A percentile compares a stretch with the other conserved stretches of the same genome.
Conservation (phyloP, 164 flowering plant species). For the Vitis riparia region DNA sequence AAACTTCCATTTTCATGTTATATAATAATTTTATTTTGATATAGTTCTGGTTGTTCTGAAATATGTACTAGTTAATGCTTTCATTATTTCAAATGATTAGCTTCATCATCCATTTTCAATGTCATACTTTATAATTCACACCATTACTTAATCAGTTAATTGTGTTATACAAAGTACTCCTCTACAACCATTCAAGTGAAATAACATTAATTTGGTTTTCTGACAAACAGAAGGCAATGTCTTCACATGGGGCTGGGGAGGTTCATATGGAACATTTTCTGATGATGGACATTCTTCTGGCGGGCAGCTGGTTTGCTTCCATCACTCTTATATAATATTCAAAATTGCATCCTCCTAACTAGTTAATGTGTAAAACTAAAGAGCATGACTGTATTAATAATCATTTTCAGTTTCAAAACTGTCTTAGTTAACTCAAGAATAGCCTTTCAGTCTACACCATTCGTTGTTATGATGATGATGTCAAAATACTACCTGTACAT, state of each 20-base stretch:
- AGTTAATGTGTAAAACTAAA: background rate
- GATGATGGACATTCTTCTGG: constrained; percentile 89
- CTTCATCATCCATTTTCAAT: too few relatives aligned
- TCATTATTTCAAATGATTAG: too few relatives aligned
- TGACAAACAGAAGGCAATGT: constrained; percentile 57
- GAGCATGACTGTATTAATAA: background rate
- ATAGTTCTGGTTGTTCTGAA: too few relatives aligned
- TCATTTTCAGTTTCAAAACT: background rate
- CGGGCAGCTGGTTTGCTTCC: constrained; percentile 90
- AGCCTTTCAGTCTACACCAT: too few relatives aligned
- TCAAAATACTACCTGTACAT: too few relatives aligned
- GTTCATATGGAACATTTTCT: constrained; percentile 92
- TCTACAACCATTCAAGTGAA: background rate
- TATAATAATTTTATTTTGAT: too few relatives aligned
- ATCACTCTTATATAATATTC: constrained; percentile 3
- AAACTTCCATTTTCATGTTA: too few relatives aligned
- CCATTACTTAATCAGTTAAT: background rate
- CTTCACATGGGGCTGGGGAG: constrained; percentile 99
- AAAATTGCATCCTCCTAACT: background rate
- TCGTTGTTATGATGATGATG: too few relatives aligned
- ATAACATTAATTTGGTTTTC: background rate
- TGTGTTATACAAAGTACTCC: background rate
- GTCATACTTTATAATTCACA: background rate
- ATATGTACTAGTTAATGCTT: too few relatives aligned
- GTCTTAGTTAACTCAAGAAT: too few relatives aligned